Evolutionary conservation across 2,329 filamentous ascomycete genomes (phyloP).

Genomic region (Scytalidium sp.): DNA sequence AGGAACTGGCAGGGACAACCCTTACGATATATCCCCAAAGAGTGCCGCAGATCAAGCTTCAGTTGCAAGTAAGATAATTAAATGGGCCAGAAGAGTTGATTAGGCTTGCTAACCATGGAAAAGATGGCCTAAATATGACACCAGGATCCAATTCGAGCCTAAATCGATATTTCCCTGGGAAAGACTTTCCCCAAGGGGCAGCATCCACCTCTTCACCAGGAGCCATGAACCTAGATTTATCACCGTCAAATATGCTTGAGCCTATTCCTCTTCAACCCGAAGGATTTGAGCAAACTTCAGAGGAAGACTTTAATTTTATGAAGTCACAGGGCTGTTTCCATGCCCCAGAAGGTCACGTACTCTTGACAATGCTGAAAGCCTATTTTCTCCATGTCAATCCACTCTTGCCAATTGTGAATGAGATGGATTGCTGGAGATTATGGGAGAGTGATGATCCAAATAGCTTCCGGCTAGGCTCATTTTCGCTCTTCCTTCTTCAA

Average conservation of each 20-base stretch:
- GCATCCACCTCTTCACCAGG: neutral
- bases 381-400: constrained; percentile 46
- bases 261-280: neutral
- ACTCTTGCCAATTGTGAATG: constrained; percentile 39
- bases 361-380: neutral
- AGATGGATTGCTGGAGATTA: constrained; percentile 47
- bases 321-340: constrained; percentile 8
- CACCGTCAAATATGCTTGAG: neutral
- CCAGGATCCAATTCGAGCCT: neutral
- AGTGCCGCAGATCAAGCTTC: neutral
- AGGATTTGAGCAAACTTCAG: constrained; percentile 4
- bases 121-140: neutral
- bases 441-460: constrained; percentile 28
- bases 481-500: constrained; percentile 44
- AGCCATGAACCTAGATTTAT: neutral
- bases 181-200: neutral
- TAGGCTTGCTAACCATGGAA: neutral
- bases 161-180: neutral
- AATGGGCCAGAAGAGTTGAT: neutral
- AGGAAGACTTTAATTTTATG: constrained; percentile 11
- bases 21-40: neutral
- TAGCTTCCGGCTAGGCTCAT: constrained; percentile 21
- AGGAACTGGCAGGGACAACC: neutral
- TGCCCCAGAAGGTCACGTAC: neutral
- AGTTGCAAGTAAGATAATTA: neutral